Percentiles rank a stretch among this genome's conserved stretches.
phyloP scores from a whole-genome alignment of 306 rosid genomes.

The Inga oerstediana region DNA sequence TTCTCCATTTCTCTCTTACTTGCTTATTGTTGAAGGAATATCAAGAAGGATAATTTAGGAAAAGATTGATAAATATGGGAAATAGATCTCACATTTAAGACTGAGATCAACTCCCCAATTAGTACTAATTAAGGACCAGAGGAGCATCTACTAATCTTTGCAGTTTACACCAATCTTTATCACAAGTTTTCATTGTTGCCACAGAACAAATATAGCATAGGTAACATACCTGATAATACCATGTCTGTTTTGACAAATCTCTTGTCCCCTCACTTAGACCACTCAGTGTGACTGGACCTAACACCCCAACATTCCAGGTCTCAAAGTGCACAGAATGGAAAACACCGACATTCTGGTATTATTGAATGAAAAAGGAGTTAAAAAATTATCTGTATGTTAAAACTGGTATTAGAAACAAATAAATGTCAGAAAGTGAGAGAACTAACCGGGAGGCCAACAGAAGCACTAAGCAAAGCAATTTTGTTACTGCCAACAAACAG shows the following conservation, averaged over 20 bases:
- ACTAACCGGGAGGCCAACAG: constrained; percentile 95
- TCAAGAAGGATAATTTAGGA: too few species aligned
- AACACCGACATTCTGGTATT: constrained; percentile 74
- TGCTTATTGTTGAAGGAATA: too few species aligned
- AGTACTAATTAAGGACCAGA: too few species aligned
- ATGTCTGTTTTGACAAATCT: constrained; percentile 74
- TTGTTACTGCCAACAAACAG: constrained; percentile 79
- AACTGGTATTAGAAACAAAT: background rate
- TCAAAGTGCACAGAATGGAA: constrained; percentile 54
- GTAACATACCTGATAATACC: constrained; percentile 87
- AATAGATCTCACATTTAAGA: too few species aligned
- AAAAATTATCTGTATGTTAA: background rate
- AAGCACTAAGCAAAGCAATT: constrained; percentile 75
- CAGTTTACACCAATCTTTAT: background rate
- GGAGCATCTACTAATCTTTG: background rate
- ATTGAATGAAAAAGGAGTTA: constrained; percentile 15
- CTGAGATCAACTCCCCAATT: too few species aligned
- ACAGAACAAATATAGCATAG: background rate
- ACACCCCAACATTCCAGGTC: constrained; percentile 68
- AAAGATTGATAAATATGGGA: too few species aligned
- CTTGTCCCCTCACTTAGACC: constrained; percentile 71
- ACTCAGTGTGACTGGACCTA: constrained; percentile 71
- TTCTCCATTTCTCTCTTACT: too few species aligned
- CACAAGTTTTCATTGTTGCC: constrained; percentile 1
- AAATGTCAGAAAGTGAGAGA: constrained; percentile 18